Conservation (phyloP, 495 filamentous ascomycete genomes). For the Cryomyces minteri region DNA sequence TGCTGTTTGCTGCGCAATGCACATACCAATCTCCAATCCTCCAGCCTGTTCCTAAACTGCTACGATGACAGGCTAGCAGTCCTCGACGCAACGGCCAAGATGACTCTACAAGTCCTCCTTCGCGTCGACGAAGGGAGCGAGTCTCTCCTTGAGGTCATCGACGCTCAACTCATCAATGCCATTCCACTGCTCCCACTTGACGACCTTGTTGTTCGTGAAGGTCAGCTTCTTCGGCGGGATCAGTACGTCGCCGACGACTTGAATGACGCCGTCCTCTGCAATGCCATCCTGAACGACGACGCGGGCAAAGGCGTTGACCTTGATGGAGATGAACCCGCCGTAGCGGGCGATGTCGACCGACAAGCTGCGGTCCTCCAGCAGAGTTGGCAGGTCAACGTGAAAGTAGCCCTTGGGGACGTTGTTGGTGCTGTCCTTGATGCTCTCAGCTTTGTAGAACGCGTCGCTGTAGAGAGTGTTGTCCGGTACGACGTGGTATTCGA, state of each 20-base stretch:
- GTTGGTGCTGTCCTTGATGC: neutral
- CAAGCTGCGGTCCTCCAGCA: conserved; percentile 39
- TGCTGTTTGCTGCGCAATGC: too few relatives aligned
- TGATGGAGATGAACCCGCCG: conserved; percentile 41
- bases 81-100: too few relatives aligned
- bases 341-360: conserved; percentile 48
- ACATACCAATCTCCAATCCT: too few relatives aligned
- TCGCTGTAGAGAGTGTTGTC: conserved; percentile 71
- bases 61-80: too few relatives aligned
- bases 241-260: conserved; percentile 49
- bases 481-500: conserved; percentile 61
- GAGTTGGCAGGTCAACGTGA: conserved; percentile 49
- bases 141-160: conserved; percentile 41
- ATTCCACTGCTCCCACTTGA: conserved; percentile 15
- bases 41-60: too few relatives aligned
- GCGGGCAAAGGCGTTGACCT: conserved; percentile 45
- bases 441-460: conserved; percentile 39
- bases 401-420: conserved; percentile 17
- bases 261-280: conserved; percentile 56
- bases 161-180: conserved; percentile 35
- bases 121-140: conserved; percentile 27
- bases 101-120: conserved; percentile 2
- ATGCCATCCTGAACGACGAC: conserved; percentile 48
- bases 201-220: conserved; percentile 3
- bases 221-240: conserved; percentile 48